Percentiles rank a stretch among this genome's conserved stretches.
Conservation (phyloP, 169 alveolate species). For the Plasmodium gallinaceum region DNA sequence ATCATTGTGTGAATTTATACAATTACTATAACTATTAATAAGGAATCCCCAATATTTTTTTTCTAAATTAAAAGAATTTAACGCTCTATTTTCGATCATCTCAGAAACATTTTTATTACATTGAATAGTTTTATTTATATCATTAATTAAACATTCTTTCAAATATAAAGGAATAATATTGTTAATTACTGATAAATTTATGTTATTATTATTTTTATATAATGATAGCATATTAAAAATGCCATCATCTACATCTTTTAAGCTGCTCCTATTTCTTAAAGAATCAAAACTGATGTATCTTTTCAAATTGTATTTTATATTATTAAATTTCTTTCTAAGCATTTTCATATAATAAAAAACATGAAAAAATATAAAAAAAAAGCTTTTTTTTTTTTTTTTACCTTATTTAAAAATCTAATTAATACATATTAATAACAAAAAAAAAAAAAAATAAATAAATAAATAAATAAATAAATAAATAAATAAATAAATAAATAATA, state of each 20-base stretch:
- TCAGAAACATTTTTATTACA: constrained; percentile 11
- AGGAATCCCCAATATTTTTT: constrained; percentile 70
- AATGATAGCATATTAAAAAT: constrained; percentile 11
- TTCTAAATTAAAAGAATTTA: constrained; percentile 45
- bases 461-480: not conserved
- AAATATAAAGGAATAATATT: constrained; percentile 53
- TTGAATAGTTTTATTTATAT: constrained; percentile 30
- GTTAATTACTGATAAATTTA: constrained; percentile 62
- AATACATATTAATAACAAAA: not conserved
- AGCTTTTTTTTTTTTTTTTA: too few relatives aligned
- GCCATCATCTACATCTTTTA: constrained; percentile 69
- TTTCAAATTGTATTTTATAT: not conserved
- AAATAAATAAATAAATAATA: not conserved
- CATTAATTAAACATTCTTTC: constrained; percentile 30
- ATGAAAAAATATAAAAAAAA: not conserved
- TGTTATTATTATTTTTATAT: constrained; percentile 41
- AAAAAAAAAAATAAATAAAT: not conserved
- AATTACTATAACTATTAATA: constrained; percentile 9
- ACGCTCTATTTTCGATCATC: constrained; percentile 35
- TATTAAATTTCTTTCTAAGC: not conserved
- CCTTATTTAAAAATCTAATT: too few relatives aligned
- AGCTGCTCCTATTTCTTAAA: constrained; percentile 32
- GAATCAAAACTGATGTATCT: constrained; percentile 45
- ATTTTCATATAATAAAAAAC: not conserved
- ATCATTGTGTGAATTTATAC: not conserved